These are phyloP conservation scores for Arthrocladium fulminans DNA, from an alignment of 2,329 filamentous ascomycete species.

Conservation along the genomic window DNA sequence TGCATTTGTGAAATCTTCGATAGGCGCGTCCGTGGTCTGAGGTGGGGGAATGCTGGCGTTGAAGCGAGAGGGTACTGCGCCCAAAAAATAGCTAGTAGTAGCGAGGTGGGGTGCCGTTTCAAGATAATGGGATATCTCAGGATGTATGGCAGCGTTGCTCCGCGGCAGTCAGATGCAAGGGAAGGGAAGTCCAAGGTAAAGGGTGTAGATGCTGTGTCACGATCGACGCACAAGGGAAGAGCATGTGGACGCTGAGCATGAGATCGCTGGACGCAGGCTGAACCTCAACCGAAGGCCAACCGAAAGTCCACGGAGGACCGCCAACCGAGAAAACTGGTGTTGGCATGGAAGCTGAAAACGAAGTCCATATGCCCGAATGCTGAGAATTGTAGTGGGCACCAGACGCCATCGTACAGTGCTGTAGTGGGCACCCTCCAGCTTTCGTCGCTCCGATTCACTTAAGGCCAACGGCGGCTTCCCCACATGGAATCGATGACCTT, in stretches of 20 bases:
- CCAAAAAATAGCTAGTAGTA: no score
- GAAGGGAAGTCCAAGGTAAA: not conserved
- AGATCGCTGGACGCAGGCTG: not conserved
- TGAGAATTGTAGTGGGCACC: no score
- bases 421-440: no score
- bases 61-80: not conserved
- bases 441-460: no score
- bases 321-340: no score
- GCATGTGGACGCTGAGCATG: not conserved
- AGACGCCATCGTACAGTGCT: no score
- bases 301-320: no score
- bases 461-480: no score
- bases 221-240: not conserved
- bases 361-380: no score
- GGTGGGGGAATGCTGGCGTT: not conserved
- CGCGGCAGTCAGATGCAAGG: not conserved
- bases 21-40: not conserved
- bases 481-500: no score
- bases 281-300: no score
- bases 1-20: not conserved
- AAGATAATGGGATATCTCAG: not conserved
- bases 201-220: conserved; percentile 3
- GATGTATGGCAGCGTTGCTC: not conserved
- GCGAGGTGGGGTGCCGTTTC: not conserved
- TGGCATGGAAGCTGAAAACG: no score